Evolutionary conservation across 805 yeast genomes (phyloP), one percentile per base, ranked within the genome.

Genomic region (Wickerhamiella cacticola): DNA sequence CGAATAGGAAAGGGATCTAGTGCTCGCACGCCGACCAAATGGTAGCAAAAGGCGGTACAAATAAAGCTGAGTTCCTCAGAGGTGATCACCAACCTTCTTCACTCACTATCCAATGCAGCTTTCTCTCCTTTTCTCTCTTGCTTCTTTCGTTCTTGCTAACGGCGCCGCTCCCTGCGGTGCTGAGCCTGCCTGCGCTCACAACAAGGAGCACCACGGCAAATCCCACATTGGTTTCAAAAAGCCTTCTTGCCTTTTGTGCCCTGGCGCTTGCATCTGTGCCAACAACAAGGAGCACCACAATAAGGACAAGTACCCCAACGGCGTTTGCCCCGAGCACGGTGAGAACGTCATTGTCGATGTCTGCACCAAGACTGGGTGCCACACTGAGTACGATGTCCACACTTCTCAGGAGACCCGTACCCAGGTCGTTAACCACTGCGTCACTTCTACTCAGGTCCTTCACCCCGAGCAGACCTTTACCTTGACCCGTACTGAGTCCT

Each of bases 381-480:
- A 18, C 15, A 48, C 51, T 19, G 26, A 41, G 23, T 24, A n/a
- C 23, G 31, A 39, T 13, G 46, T 47, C 2, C 39, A 47, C 45
- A 50, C 52, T 3, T 38, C 46, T 10, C 21, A 21, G 25, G 43
- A 40, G 42, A 35, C 42, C 12, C 24, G 25, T 7, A 47, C 50
- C 24, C 36, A 39, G 38, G 46, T 45, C 15, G 26, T 46, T 22
- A 35, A 46, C 40, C 48, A 43, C 44, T 42, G 31, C 22, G 23
- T 35, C 19, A 50, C 52, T 19, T 21, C 41, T 26, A 50, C 52
- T 19, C 28, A 25, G 16, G 46, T 50, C 9, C 24, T 34, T 24
- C 44, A 47, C 48, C 50, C 50, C 23, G 52, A 47, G 48, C 24
- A 39, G 31, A 47, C 50, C 35, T 42, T 34, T 18, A 47, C 50